Evolutionary conservation across 768 basidiomycete genomes (phyloP), one percentile per base, ranked within the genome.

Genomic region (Rhodotorula toruloides): DNA sequence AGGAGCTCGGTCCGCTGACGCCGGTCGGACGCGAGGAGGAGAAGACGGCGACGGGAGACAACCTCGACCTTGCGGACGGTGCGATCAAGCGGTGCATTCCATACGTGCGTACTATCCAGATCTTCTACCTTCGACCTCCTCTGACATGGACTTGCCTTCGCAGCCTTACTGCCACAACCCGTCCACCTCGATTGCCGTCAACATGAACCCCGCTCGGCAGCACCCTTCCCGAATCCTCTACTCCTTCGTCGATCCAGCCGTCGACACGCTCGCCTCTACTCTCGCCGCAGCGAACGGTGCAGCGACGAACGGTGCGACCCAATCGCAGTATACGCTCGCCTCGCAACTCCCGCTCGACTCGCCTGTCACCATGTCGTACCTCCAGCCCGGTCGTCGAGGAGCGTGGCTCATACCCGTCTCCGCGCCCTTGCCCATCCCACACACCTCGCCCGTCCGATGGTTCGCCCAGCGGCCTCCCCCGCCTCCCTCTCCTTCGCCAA

Each of bases 321-420:
- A 34, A 16, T 21, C 21, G 22, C 25, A 42, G 37, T 11, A n/a
- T n/a, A n/a, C 27, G 11, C 27, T 34, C 36, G 11, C 21, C 9
- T 13, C n/a, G 46, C 21, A 47, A 10, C 52, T 53, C 36, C 34
- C 32, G 52, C 10, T 22, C 34, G 34, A 37, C 22, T 36, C 34
- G 21, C 34, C 17, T 31, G 31, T 29, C 29, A 42, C 37, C 5
- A 25, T 37, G 1, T 17, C 37, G n/a, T n/a, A n/a, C 37, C 53
- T 54, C 21, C 53, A 16, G 25, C 14, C 61, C 17, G 63, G 64
- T 27, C 60, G 68, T 5, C 56, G 58, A 21, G 68, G 68, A 4
- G 39, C 52, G 4, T 70, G 64, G 64, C 34, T 70, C n/a, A 27
- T 70, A 29, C 68, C 68, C 1, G 10, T 70, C 43, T 65, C 56